These are phyloP conservation scores for Globisporangium orthogonon DNA, from an alignment of 352 stramenopile genomes.

Conservation along the genomic window DNA sequence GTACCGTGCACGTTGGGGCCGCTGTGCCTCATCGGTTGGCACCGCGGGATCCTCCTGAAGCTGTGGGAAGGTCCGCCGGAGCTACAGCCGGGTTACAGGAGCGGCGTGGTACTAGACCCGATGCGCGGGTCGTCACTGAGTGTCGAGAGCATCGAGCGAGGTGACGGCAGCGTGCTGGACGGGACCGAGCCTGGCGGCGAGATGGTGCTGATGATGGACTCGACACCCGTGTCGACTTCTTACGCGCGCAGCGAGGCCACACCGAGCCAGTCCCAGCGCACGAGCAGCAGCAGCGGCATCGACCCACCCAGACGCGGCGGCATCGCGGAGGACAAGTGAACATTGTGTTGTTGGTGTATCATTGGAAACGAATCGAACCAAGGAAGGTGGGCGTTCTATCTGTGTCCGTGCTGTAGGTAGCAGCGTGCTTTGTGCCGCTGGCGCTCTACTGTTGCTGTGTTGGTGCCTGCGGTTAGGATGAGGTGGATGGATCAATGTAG, in stretches of 20 bases:
- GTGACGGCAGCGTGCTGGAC: constrained; percentile 13
- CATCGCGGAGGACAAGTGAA: background rate
- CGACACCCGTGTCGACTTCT: constrained; percentile 36
- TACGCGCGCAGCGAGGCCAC: constrained; percentile 36
- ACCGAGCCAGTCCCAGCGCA: constrained; percentile 10
- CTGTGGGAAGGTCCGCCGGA: constrained; percentile 88
- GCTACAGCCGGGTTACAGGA: constrained; percentile 19
- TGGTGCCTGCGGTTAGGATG: too few relatives aligned
- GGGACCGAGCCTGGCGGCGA: constrained; percentile 22
- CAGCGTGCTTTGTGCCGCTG: too few relatives aligned
- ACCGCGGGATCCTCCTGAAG: constrained; percentile 80
- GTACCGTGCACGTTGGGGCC: constrained; percentile 90
- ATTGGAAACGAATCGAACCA: background rate
- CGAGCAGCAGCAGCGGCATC: constrained; percentile 1
- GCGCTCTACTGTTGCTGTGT: too few relatives aligned
- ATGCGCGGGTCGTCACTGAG: constrained; percentile 9
- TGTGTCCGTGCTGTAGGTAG: background rate
- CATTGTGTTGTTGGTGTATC: background rate
- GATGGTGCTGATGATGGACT: constrained; percentile 30
- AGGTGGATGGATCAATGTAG: too few relatives aligned
- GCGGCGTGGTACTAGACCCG: constrained; percentile 2
- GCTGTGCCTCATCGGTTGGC: constrained; percentile 66
- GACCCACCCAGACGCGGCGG: background rate
- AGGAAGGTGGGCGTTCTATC: too few relatives aligned
- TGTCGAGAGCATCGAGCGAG: constrained; percentile 18